Percentiles rank a stretch among this genome's conserved stretches.
These are phyloP conservation scores for Rhododendron molle DNA, from an alignment of 148 eudicot genomes.

Conservation along the genomic window DNA sequence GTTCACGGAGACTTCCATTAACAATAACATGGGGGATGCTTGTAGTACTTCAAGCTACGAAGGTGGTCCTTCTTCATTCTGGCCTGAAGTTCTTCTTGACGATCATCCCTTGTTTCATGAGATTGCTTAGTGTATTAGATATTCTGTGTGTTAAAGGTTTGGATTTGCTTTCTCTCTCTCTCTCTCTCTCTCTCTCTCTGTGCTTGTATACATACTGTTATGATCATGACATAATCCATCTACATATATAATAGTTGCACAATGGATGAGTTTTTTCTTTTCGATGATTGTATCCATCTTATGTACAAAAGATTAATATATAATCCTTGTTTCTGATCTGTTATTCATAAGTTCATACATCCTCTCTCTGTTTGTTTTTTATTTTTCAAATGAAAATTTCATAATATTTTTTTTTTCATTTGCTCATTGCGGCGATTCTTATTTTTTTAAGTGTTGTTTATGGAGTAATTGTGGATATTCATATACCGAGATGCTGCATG, in stretches of 20 bases:
- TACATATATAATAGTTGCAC: neutral
- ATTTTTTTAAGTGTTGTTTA: neutral
- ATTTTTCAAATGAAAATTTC: no score
- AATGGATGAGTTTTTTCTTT: neutral
- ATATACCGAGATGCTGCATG: neutral
- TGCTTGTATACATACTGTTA: slow-evolving; percentile 4
- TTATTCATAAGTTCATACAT: neutral
- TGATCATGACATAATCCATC: neutral
- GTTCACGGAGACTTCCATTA: slow-evolving; percentile 15
- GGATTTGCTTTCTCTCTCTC: slow-evolving; percentile 10
- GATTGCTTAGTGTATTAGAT: slow-evolving; percentile 26
- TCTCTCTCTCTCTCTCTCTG: neutral
- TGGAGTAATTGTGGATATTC: neutral
- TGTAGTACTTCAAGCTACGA: slow-evolving; percentile 32
- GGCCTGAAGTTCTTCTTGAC: slow-evolving; percentile 73
- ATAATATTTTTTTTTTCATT: neutral
- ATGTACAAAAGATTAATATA: neutral
- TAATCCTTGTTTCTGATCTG: neutral
- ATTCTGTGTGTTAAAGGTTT: slow-evolving; percentile 5
- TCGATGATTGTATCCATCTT: neutral
- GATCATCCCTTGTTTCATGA: slow-evolving; percentile 57
- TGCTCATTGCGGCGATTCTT: neutral
- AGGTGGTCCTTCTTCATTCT: slow-evolving; percentile 33
- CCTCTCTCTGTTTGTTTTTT: neutral
- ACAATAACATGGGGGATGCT: slow-evolving; percentile 35